Evolutionary conservation across 441 rosid genomes (phyloP).

Genomic region (Corymbia calophylla): DNA sequence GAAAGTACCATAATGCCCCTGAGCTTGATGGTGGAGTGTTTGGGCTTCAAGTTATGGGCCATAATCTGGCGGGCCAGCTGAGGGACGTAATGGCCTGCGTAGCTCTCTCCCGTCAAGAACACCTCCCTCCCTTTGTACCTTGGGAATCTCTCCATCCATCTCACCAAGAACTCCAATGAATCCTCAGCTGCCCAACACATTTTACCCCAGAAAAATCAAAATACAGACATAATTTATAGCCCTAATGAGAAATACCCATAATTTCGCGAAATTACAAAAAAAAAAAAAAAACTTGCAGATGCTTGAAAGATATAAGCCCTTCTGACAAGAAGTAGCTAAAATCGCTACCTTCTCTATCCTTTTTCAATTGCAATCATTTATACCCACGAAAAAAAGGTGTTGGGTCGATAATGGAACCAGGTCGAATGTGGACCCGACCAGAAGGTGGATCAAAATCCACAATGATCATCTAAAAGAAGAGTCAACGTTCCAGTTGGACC

Average conservation of each 20-base stretch:
- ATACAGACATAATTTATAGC: background rate
- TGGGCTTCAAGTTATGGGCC: slow-evolving; percentile 45
- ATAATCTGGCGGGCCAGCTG: slow-evolving; percentile 79
- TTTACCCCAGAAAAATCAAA: background rate
- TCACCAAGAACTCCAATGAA: slow-evolving; percentile 58
- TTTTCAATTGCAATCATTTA: background rate
- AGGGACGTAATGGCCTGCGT: slow-evolving; percentile 98
- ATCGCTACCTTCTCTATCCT: background rate
- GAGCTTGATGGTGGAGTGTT: slow-evolving; percentile 59
- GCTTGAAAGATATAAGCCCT: background rate
- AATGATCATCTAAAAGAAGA: background rate
- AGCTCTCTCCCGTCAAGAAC: slow-evolving; percentile 88
- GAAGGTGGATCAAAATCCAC: background rate
- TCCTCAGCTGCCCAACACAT: slow-evolving; percentile 53
- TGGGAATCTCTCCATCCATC: slow-evolving; percentile 81
- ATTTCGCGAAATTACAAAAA: background rate
- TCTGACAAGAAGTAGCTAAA: background rate
- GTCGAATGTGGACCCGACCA: background rate
- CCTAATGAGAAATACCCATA: background rate
- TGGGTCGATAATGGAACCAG: background rate
- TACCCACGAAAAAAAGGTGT: background rate
- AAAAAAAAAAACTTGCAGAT: too few species aligned
- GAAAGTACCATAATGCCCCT: slow-evolving; percentile 79
- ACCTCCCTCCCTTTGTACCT: slow-evolving; percentile 65
- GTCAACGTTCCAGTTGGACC: background rate